These are phyloP conservation scores for Pancytospora epiphaga DNA, from an alignment of 371 early-diverging fungal species.

Conservation along the genomic window DNA sequence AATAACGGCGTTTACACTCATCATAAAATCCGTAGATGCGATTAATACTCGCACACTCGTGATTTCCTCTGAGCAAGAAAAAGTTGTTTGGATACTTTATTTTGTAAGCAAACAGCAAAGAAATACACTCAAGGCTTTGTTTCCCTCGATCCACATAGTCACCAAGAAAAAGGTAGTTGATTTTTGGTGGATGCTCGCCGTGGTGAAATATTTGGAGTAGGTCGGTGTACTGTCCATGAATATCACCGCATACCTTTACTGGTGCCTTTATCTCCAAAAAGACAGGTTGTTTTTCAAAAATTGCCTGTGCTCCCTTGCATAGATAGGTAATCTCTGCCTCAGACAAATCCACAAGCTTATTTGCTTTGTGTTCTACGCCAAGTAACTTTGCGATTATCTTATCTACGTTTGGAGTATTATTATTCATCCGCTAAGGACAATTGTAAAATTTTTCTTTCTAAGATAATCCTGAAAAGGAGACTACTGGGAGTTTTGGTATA, in stretches of 20 bases:
- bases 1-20: constrained; percentile 86
- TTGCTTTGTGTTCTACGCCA: constrained; percentile 78
- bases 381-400: constrained; percentile 60
- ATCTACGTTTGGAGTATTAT: constrained; percentile 37
- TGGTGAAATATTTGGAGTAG: constrained; percentile 53
- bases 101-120: constrained; percentile 82
- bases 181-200: constrained; percentile 47
- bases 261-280: constrained; percentile 75
- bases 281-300: constrained; percentile 78
- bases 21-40: constrained; percentile 92
- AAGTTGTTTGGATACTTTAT: constrained; percentile 82
- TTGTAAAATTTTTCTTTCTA: too few relatives aligned
- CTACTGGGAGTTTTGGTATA: too few relatives aligned
- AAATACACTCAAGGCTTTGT: constrained; percentile 82
- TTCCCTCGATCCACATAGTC: constrained; percentile 78
- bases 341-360: constrained; percentile 68
- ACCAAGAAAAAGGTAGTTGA: constrained; percentile 58
- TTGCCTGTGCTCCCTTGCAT: constrained; percentile 72
- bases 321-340: constrained; percentile 73
- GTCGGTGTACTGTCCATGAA: constrained; percentile 58
- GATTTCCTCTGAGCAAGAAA: constrained; percentile 83
- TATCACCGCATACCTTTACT: constrained; percentile 58
- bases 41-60: constrained; percentile 85
- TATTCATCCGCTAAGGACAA: too few relatives aligned
- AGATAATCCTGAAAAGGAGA: too few relatives aligned